Base-by-base conservation (phyloP, 2,329 filamentous ascomycete genomes). In the Calonectria montana region DNA sequence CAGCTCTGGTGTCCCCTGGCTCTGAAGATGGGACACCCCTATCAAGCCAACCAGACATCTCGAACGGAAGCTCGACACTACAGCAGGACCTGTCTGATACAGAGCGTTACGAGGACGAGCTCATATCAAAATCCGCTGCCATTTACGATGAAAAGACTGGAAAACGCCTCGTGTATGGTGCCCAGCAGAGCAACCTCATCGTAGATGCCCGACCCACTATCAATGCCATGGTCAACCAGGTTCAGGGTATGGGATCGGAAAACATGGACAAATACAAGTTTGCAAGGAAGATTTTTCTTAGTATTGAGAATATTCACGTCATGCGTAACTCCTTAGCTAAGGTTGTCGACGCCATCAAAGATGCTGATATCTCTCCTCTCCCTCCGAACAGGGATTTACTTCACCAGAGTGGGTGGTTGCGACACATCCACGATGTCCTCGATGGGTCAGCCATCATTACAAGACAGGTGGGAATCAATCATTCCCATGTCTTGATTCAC, bases 261-360 rank as follows among this genome's bases (percentile, higher is more conserved):
- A 98, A 98, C 79, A 98, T 98, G 94, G 94, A 98, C 75, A 94
- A 98, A 83, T 99, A 99, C 85, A 94, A 93, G 73, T 96, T 96
- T 79, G 95, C 95, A 18, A 93, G 93, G 71, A 98, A 98, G 83
- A 93, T 93, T 35, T 99, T 97, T 81, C 89, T 99, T 68, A 97
- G 94, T 74, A 99, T 99, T 79, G 96, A 97, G 82, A 99, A 99
- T 81, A 98, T 99, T 72, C 97, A 99, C 80, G 95, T 98, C 73
- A 99, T 99, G 97, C 91, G 97, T 69, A 93, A 94, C 73, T 98
- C 96, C 2, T 87, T 99, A 39, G 92, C 93, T 77, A 96, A 93
- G 76, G 94, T 99, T 23, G 88, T 98, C 65, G 96, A 97, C 74
- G 93, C 95, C 3, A 86, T 99, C 79, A 98, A 97, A 81, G 96